Base-by-base conservation (phyloP, 768 basidiomycete genomes). In the Paxillus involutus region DNA sequence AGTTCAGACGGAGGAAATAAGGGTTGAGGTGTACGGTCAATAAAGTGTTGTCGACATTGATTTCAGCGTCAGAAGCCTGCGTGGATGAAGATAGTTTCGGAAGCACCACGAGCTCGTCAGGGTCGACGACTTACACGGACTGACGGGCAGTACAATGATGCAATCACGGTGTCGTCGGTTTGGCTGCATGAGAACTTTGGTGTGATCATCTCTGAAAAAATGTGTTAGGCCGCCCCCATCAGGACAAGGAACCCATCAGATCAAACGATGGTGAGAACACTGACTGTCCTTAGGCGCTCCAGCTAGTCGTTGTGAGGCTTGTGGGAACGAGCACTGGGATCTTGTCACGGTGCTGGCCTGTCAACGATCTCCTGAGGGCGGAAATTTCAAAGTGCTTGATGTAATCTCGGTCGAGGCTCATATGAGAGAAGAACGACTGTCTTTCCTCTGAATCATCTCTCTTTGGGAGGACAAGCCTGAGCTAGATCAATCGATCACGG, bases 1-100 rank as follows among this genome's bases (percentile, higher is more conserved):
- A 91, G 62, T 85, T 83, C 57, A 94, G 77, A 2, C 90, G 85
- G 49, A 94, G 77, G 62, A 88, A 94, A 65, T 93, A 94, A 2
- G 91, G 91, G 54, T 88, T 89, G 66, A 92, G 80, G 62, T 93
- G 84, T 39, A 91, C 72, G 17, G 83, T 84, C 66, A 93, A 77
- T 45, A 87, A 70, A 26, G 81, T 81, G 49, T 82, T 82, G 63
- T 90, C 86, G 52, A 91, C 82, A 58, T 87, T 77, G 47, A 91
- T 85, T 67, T 93, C 91, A 32, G 85, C 82, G 59, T 93, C 91
- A 40, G 86, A 81, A 11, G 91, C 89, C 91, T 93, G 80, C 7
- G 40, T 17, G 41, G 6, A 29, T 14, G 41, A 52, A 33, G 29
- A 13, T 14, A 21, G 39, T 67, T 63, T 66, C 55, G 44, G 48